These are phyloP conservation scores for Naganishia randhawae DNA, from an alignment of 768 basidiomycete genomes.

Conservation along the genomic window DNA sequence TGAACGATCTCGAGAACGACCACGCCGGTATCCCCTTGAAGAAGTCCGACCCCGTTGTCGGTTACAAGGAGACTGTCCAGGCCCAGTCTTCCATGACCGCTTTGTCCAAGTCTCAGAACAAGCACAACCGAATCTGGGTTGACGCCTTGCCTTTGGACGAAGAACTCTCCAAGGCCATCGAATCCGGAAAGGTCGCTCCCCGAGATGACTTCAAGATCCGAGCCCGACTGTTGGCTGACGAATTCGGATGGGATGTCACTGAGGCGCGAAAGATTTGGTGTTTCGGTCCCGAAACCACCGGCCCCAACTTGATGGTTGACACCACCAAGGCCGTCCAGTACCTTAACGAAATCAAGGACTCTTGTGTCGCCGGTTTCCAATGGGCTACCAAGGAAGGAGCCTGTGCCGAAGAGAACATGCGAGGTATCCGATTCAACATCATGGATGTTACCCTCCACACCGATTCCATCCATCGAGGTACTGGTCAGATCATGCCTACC, in stretches of 20 bases:
- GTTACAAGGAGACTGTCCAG: slow-evolving; percentile 96
- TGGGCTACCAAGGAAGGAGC: slow-evolving; percentile 99
- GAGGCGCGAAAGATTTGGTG: slow-evolving; percentile 99
- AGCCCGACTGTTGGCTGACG: slow-evolving; percentile 91
- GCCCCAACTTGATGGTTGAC: slow-evolving; percentile 94
- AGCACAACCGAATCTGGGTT: slow-evolving; percentile 96
- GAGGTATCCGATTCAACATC: slow-evolving; percentile 93
- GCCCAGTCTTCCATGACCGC: slow-evolving; percentile 92
- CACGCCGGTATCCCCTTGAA: slow-evolving; percentile 99
- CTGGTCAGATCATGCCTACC: slow-evolving; percentile 94
- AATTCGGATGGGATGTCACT: slow-evolving; percentile 96
- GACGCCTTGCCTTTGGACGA: slow-evolving; percentile 92
- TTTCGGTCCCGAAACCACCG: slow-evolving; percentile 97
- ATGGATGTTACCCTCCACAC: slow-evolving; percentile 94
- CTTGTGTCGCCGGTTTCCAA: slow-evolving; percentile 97
- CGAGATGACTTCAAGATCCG: slow-evolving; percentile 98
- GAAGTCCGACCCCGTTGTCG: slow-evolving; percentile 90
- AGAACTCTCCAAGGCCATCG: slow-evolving; percentile 89
- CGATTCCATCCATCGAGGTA: slow-evolving; percentile 99
- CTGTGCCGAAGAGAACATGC: slow-evolving; percentile 95
- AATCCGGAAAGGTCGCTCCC: slow-evolving; percentile 73
- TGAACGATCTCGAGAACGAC: slow-evolving; percentile 99
- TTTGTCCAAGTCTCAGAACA: slow-evolving; percentile 98
- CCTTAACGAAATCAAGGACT: slow-evolving; percentile 99
- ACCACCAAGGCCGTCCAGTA: slow-evolving; percentile 99